phyloP scores from a whole-genome alignment of 345 rosid genomes.

The Eucalyptus marginata region DNA sequence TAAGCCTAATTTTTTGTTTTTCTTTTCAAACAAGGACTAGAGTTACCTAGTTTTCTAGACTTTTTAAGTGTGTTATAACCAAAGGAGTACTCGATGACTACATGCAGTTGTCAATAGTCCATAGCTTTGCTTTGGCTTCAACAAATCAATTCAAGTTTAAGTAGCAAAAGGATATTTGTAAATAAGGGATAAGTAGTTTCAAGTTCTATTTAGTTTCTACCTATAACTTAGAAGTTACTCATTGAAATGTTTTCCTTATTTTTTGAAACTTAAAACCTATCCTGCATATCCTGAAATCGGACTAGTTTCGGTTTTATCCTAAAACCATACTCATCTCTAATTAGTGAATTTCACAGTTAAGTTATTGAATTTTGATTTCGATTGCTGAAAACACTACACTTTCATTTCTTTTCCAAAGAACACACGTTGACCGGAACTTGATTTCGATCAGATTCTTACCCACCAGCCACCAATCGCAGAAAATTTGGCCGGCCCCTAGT shows the following conservation, averaged over 20 bases:
- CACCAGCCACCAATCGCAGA: background rate
- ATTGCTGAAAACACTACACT: background rate
- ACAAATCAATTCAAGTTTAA: too few relatives aligned
- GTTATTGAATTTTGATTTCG: background rate
- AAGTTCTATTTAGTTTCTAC: accelerated
- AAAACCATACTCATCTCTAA: too few relatives aligned
- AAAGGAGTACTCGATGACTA: too few relatives aligned
- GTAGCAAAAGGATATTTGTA: accelerated
- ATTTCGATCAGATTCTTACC: background rate
- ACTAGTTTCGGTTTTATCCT: accelerated
- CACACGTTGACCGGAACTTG: background rate
- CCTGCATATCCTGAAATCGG: accelerated
- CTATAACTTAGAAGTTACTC: accelerated
- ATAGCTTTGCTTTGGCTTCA: too few relatives aligned
- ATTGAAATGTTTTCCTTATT: accelerated
- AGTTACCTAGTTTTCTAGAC: too few relatives aligned
- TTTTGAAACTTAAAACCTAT: accelerated
- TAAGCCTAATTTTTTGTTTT: too few relatives aligned
- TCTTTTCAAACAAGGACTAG: too few relatives aligned
- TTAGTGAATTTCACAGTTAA: background rate
- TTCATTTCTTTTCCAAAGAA: background rate
- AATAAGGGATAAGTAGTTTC: accelerated
- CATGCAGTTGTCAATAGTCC: too few relatives aligned
- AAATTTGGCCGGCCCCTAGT: background rate
- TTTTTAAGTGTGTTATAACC: too few relatives aligned